phyloP scores from a whole-genome alignment of 2,329 filamentous ascomycete species.

The Pseudogymnoascus sp. region DNA sequence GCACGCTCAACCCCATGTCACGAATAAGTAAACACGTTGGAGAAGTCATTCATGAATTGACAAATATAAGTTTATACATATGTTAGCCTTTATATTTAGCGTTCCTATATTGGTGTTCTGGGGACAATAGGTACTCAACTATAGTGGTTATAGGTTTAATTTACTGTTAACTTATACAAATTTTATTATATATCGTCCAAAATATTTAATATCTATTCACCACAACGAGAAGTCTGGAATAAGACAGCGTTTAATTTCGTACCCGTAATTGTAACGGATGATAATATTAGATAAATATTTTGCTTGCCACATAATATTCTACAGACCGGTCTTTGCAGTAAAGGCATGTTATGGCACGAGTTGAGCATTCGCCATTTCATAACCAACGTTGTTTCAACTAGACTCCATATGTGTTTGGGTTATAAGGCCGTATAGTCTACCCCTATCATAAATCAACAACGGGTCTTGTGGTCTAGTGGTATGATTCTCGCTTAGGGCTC shows the following conservation, averaged over 20 bases:
- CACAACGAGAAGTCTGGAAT: no score
- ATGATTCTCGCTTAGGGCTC: constrained; percentile 8
- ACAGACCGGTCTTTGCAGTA: background rate
- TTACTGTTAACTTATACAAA: background rate
- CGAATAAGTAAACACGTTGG: background rate
- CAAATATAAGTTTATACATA: background rate
- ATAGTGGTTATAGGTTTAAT: background rate
- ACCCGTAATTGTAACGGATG: background rate
- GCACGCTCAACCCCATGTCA: background rate
- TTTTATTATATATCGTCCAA: background rate
- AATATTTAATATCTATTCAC: background rate
- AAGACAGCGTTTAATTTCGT: background rate
- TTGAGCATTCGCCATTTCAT: background rate
- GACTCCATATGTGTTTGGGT: background rate
- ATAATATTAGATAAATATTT: no score
- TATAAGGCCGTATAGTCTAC: background rate
- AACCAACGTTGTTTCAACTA: background rate
- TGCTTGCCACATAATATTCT: background rate
- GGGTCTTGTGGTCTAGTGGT: constrained; percentile 8
- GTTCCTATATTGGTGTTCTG: background rate
- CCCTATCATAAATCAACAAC: background rate
- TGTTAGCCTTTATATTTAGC: background rate
- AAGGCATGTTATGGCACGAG: background rate
- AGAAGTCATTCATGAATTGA: background rate
- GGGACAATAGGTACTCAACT: no score